A percentile compares a stretch with the other conserved stretches of the same genome.
Evolutionary conservation across 495 filamentous ascomycete species (phyloP).

Genomic region (Xylaria grammica): DNA sequence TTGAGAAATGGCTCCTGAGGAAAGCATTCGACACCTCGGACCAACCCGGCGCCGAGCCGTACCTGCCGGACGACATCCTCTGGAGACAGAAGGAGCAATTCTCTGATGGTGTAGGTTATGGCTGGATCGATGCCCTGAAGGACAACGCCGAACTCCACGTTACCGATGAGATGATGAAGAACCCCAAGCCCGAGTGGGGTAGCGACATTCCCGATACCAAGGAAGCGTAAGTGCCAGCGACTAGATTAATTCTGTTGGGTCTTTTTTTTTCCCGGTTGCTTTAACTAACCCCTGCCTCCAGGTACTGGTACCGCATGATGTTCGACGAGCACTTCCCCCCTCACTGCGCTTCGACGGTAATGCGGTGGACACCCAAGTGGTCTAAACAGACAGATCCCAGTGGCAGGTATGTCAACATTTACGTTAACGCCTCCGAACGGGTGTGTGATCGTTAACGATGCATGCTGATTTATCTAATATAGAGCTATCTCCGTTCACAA

Average conservation of each 20-base stretch:
- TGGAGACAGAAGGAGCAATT: conserved; percentile 99
- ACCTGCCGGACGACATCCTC: conserved; percentile 92
- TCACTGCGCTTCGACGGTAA: conserved; percentile 88
- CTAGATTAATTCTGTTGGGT: not conserved
- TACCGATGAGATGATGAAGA: conserved; percentile 95
- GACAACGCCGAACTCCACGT: conserved; percentile 87
- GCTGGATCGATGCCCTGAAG: conserved; percentile 98
- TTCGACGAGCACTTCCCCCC: conserved; percentile 98
- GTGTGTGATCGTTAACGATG: not conserved
- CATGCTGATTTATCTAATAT: conserved; percentile 21
- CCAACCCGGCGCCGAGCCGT: conserved; percentile 76
- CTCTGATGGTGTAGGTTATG: conserved; percentile 96
- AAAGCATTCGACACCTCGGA: conserved; percentile 95
- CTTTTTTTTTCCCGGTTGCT: conserved; percentile 20
- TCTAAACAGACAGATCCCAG: conserved; percentile 93
- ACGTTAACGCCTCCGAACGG: not conserved
- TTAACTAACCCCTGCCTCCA: conserved; percentile 18
- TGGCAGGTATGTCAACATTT: conserved; percentile 69
- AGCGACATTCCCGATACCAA: conserved; percentile 89
- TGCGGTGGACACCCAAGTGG: conserved; percentile 98
- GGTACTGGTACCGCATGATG: conserved; percentile 97
- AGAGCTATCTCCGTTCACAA: conserved; percentile 75
- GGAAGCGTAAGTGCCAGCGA: conserved; percentile 72
- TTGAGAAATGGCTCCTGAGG: conserved; percentile 97
- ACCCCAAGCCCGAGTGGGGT: conserved; percentile 95